phyloP scores from a whole-genome alignment of 164 flowering plant genomes.

The Macadamia integrifolia region DNA sequence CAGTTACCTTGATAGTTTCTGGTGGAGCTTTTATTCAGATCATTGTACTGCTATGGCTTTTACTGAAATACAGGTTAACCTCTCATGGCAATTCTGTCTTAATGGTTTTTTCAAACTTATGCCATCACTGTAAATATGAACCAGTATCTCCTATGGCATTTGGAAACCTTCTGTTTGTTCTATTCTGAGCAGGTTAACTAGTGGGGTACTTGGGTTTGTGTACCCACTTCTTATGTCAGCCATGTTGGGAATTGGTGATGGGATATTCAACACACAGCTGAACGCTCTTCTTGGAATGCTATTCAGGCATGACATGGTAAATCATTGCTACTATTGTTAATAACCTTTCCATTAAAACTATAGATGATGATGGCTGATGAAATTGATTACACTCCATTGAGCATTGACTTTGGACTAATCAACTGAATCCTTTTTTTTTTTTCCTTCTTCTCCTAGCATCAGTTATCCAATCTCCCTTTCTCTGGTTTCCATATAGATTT shows the following conservation, averaged over 20 bases:
- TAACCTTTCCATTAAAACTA: too few relatives aligned
- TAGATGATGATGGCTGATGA: too few relatives aligned
- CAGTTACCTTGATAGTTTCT: constrained; percentile 65
- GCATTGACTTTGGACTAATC: too few relatives aligned
- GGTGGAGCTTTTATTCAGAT: constrained; percentile 65
- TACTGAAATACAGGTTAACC: constrained; percentile 55
- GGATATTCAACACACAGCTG: constrained; percentile 77
- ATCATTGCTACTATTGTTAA: too few relatives aligned
- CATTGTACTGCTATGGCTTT: constrained; percentile 61
- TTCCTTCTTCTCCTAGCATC: too few relatives aligned
- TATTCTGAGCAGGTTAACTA: constrained; percentile 38
- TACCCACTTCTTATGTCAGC: constrained; percentile 74
- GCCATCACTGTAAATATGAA: neutral
- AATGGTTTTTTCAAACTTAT: neutral
- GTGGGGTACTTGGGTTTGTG: constrained; percentile 49
- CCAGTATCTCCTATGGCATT: neutral
- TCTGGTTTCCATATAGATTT: too few relatives aligned
- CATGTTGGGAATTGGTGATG: constrained; percentile 83
- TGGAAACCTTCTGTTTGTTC: neutral
- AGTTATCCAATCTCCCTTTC: too few relatives aligned
- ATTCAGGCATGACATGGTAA: constrained; percentile 81
- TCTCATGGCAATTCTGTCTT: neutral
- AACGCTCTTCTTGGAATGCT: constrained; percentile 83
- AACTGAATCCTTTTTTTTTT: too few relatives aligned
- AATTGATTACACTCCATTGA: too few relatives aligned